These are phyloP conservation scores for Penicillium samsonianum DNA, from an alignment of 495 filamentous ascomycete species.

Conservation along the genomic window DNA sequence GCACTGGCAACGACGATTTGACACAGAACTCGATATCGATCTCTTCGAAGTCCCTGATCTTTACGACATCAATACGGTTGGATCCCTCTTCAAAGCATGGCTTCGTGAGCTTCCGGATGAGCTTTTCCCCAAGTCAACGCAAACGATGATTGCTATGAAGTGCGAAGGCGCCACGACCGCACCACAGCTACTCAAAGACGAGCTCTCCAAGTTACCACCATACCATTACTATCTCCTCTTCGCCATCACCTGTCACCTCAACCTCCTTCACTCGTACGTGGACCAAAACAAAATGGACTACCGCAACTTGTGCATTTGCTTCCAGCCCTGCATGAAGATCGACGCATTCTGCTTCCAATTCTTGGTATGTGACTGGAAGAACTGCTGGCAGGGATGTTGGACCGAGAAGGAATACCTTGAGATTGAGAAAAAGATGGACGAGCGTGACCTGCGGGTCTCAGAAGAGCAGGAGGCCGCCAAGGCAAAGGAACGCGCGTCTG, in stretches of 20 bases:
- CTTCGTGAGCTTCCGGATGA: slow-evolving; percentile 91
- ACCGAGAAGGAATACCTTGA: slow-evolving; percentile 80
- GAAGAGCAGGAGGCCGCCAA: slow-evolving; percentile 26
- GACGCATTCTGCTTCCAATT: slow-evolving; percentile 90
- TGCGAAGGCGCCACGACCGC: slow-evolving; percentile 73
- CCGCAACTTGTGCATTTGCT: slow-evolving; percentile 88
- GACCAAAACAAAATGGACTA: slow-evolving; percentile 96
- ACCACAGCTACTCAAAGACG: slow-evolving; percentile 80
- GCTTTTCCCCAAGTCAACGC: slow-evolving; percentile 77
- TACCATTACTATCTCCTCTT: slow-evolving; percentile 97
- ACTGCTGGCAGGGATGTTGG: slow-evolving; percentile 94
- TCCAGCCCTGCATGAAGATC: slow-evolving; percentile 91
- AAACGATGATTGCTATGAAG: slow-evolving; percentile 71
- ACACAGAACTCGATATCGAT: slow-evolving; percentile 82
- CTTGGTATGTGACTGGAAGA: slow-evolving; percentile 85
- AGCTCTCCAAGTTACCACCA: slow-evolving; percentile 84
- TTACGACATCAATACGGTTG: slow-evolving; percentile 92
- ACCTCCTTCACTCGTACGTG: slow-evolving; percentile 78
- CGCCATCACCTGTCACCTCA: slow-evolving; percentile 91
- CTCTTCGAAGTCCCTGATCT: slow-evolving; percentile 80
- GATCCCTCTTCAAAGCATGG: slow-evolving; percentile 91
- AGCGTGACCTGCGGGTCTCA: slow-evolving; percentile 32
- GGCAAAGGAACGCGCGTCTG: slow-evolving; percentile 14
- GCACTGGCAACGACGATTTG: slow-evolving; percentile 84
- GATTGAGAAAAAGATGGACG: slow-evolving; percentile 66